Evolutionary conservation across 805 yeast species (phyloP), one percentile per base, ranked within the genome.

Genomic region (Maudiozyma saulgeensis): DNA sequence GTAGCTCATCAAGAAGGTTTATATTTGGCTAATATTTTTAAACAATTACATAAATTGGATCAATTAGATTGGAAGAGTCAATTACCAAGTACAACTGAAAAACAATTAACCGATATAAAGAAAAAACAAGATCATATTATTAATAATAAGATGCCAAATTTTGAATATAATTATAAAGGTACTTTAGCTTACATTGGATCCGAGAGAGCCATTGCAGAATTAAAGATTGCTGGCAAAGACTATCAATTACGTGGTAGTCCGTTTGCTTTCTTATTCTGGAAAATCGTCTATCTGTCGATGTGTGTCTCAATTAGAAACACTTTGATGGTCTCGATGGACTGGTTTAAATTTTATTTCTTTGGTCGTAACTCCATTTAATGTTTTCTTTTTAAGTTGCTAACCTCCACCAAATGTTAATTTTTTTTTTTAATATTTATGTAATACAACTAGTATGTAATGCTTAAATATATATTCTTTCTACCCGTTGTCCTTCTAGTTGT

Each of bases 1-100:
- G 97, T 89, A 49, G 98, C 98, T 39, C 81, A 88, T 71, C 98
- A 90, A 74, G 87, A 90, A 71, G 98, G 97, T 67, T 72, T 74
- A 49, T 90, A 79, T 70, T 77, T 90, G 57, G 95, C 90, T 48
- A 72, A 75, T 32, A 78, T 80, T 57, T 84, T 90, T 66, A 77
- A 79, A 65, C 81, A 76, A 57, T 68, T 81, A 59, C 73, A 82
- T 57, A 77, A 78, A 57, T 72, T 83, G 51, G 89, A 84, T 49
- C 73, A 78, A 44, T 62, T 79, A 52, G 72, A 80, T 60, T 76
- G 74, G 66, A 62, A 68, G 39, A 56, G 61, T 34, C 68, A 74
- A 5, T 56, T 56, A 2, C 4, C 38, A 3, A 35, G 18, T 35
- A 15, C 4, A 35, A 11, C 38, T 11, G 42, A 39, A 16, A 23